Evolutionary conservation across 2,329 filamentous ascomycete genomes (phyloP), one percentile per base, ranked within the genome.

Genomic region (Fusarium sp.): DNA sequence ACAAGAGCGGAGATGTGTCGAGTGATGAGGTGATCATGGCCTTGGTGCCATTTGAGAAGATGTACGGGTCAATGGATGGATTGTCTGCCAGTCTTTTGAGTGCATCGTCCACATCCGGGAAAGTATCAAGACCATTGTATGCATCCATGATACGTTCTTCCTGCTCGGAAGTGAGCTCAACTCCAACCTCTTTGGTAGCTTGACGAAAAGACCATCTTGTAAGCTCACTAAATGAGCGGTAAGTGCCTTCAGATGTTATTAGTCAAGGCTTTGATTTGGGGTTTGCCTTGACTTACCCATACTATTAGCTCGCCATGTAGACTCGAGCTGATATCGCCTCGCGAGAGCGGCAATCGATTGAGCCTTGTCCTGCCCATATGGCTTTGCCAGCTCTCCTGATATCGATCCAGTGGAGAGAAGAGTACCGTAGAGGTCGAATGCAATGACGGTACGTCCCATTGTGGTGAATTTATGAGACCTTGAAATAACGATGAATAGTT

Each of bases 341-440:
- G 91, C 93, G 73, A 87, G 78, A 18, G 84, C 77, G 7, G 91
- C 87, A 31, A 93, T 83, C 2, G 78, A 77, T 24, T 82, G 78
- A 5, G 89, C 88, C 68, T 85, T 85, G 8, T 88, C 86, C 29
- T 85, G 76, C 9, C 86, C 89, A 71, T 89, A 89, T 57, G 89
- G 78, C 31, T 80, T 78, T 18, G 84, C 84, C 15, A 94, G 80
- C 62, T 89, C 83, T 35, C 83, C 79, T 9, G 86, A 84, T 66
- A 93, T 92, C 29, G 89, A 92, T 42, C 88, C 87, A 3, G 91
- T 93, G 12, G 90, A 92, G 8, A 94, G 83, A 12, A 94, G 79
- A 4, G 91, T 94, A 55, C 91, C 92, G 77, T 93, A 94, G 3
- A 92, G 83, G 73, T 94, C 92, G 68, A 94, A 93, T 3, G 90